Evolutionary conservation across 306 rosid genomes (phyloP).

Genomic region (Ormosia semicastrata): DNA sequence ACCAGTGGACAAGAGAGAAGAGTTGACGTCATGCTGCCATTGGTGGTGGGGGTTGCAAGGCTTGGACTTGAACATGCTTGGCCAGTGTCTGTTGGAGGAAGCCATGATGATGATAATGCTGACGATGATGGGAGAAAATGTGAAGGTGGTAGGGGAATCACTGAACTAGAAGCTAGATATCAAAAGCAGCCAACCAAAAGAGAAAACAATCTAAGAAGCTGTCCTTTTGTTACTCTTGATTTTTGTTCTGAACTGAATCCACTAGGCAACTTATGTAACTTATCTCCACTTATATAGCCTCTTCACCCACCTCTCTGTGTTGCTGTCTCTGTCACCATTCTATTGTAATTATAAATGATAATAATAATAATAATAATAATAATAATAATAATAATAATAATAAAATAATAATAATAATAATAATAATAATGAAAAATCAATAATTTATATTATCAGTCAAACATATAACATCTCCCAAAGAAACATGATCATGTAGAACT

Average conservation of each 20-base stretch:
- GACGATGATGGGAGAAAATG: not conserved
- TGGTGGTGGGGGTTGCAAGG: constrained; percentile 71
- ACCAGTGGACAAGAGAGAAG: constrained; percentile 46
- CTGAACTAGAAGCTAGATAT: constrained; percentile 5
- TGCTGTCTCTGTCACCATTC: constrained; percentile 3
- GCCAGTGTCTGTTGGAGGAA: constrained; percentile 95
- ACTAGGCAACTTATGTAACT: constrained; percentile 33
- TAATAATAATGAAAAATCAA: not conserved
- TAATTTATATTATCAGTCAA: not conserved
- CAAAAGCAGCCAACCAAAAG: constrained; percentile 34
- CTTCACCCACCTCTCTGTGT: constrained; percentile 44
- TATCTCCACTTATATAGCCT: constrained; percentile 60
- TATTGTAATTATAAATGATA: not conserved
- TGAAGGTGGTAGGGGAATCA: not conserved
- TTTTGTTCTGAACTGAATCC: constrained; percentile 33
- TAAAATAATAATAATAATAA: not conserved
- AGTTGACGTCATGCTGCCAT: constrained; percentile 76
- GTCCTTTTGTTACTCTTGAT: constrained; percentile 39
- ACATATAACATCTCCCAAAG: not conserved
- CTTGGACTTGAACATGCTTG: constrained; percentile 94
- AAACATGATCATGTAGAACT: not conserved
- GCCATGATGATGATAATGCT: constrained; percentile 54
- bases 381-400: not conserved
- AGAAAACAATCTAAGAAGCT: constrained; percentile 2
- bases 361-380: not conserved